A percentile compares a stretch with the other conserved stretches of the same genome.
Evolutionary conservation across 2,329 filamentous ascomycete genomes (phyloP).

Genomic region (Penicillium decumbens): DNA sequence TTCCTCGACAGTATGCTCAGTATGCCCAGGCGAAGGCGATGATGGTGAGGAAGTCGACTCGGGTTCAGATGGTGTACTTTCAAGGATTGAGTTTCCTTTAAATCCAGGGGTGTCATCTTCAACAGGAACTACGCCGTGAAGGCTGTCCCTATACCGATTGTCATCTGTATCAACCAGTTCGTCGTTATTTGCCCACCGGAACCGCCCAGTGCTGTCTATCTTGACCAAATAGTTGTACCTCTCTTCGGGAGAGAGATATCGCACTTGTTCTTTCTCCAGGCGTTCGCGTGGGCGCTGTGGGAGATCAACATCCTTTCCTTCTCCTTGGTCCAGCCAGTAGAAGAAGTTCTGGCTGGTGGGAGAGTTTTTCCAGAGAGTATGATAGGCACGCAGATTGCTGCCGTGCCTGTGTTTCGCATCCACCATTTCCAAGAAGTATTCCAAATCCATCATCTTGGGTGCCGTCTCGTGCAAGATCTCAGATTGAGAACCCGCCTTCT

Average conservation of each 20-base stretch:
- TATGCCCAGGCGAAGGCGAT: constrained; percentile 17
- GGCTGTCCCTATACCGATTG: constrained; percentile 67
- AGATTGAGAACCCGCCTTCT: constrained; percentile 22
- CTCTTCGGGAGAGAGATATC: constrained; percentile 80
- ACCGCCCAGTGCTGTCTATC: constrained; percentile 66
- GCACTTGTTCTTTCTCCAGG: constrained; percentile 72
- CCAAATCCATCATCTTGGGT: constrained; percentile 75
- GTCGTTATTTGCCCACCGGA: constrained; percentile 86
- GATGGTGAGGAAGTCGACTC: constrained; percentile 16
- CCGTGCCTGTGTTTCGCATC: constrained; percentile 84
- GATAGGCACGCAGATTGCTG: constrained; percentile 74
- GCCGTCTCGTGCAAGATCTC: constrained; percentile 54
- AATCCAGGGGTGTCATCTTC: constrained; percentile 59
- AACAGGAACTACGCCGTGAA: constrained; percentile 64
- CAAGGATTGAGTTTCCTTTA: constrained; percentile 31
- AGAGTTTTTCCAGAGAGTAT: constrained; percentile 74
- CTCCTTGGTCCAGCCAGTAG: constrained; percentile 84
- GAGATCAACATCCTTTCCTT: constrained; percentile 65
- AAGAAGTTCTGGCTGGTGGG: constrained; percentile 85
- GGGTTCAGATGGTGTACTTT: constrained; percentile 3
- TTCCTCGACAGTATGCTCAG: not conserved
- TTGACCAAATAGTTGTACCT: constrained; percentile 73
- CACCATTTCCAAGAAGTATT: constrained; percentile 83
- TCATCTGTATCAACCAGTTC: constrained; percentile 70
- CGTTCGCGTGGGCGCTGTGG: constrained; percentile 67